Evolutionary conservation across 768 basidiomycete genomes (phyloP), one percentile per base, ranked within the genome.

Genomic region (Mycena venus): DNA sequence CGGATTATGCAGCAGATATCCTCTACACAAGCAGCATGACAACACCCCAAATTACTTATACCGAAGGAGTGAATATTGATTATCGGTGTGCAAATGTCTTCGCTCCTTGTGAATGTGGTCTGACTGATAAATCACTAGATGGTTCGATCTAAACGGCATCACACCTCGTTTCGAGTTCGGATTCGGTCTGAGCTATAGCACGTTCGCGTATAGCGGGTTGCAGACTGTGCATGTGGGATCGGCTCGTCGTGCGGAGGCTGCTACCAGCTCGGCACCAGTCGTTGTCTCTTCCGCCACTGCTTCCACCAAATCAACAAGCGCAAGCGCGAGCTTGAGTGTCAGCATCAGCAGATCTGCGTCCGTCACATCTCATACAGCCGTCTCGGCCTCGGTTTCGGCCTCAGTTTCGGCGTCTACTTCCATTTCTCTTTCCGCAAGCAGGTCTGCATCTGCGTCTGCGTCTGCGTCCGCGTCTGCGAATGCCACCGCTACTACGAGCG

Each of bases 1-100:
- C 72, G 9, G 92, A 93, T 75, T 93, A 93, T 76, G 67, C 88
- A 0, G 78, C 31, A 15, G 51, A 72, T 32, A 29, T 59, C 23
- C 29, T 72, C 29, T 58, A 65, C 29, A 32, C 62, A 10, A 42
- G n/a, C 32, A 56, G n/a, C 4, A 23, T 51, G 21, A 19, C 2
- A 32, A 27, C 34, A 10, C 23, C 61, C 15, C 70, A 71, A 61
- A 40, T 63, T 14, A 64, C 61, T 2, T 71, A 64, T 29, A 29
- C 44, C 17, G 70, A 72, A 38, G 51, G 49, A 14, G 25, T 78
- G 53, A 66, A 69, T 47, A 80, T 83, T 34, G 82, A 80, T 64
- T 85, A 88, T 70, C 12, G 15, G 49, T 38, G 36, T 38, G 36
- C n/a, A n/a, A n/a, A n/a, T 8, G 11, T 14, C 36, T 23, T 23